Conservation (phyloP, 2,329 filamentous ascomycete genomes). For the Sporothrix mexicana region DNA sequence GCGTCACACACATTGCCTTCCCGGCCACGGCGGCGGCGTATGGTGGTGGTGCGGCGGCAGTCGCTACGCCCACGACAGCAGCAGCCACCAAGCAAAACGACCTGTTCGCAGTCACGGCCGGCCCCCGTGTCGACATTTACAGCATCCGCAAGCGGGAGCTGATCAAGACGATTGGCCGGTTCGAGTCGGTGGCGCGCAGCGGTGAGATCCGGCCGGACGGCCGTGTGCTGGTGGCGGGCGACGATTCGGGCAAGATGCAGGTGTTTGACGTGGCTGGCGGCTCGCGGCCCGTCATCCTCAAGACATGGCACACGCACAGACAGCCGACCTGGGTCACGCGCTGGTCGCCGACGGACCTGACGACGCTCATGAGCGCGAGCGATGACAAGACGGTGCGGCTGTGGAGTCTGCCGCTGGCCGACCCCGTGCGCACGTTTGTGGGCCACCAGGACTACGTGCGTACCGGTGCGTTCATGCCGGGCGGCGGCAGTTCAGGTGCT, state of each 20-base stretch:
- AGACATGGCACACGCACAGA: conserved; percentile 93
- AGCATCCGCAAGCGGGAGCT: conserved; percentile 90
- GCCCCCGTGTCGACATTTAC: conserved; percentile 90
- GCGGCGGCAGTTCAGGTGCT: conserved; percentile 42
- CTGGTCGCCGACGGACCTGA: conserved; percentile 89
- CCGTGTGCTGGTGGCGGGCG: conserved; percentile 85
- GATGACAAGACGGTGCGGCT: conserved; percentile 92
- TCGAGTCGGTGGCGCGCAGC: conserved; percentile 87
- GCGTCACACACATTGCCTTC: conserved; percentile 88
- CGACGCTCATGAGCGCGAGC: conserved; percentile 83
- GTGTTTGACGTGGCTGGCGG: conserved; percentile 79
- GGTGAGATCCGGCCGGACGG: conserved; percentile 90
- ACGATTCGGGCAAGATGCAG: conserved; percentile 90
- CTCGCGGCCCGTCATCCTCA: conserved; percentile 82
- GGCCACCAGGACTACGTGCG: conserved; percentile 95
- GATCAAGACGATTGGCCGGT: conserved; percentile 91
- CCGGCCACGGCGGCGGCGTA: conserved; percentile 55
- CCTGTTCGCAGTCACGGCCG: conserved; percentile 91
- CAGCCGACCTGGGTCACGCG: conserved; percentile 91
- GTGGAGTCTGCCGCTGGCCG: conserved; percentile 88
- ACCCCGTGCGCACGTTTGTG: conserved; percentile 75
- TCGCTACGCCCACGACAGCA: conserved; percentile 50
- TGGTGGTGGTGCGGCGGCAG: conserved; percentile 42
- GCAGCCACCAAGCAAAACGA: conserved; percentile 62
- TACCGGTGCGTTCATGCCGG: conserved; percentile 83